These are phyloP conservation scores for Tephrocybe rancida DNA, from an alignment of 768 basidiomycete species.

Conservation along the genomic window DNA sequence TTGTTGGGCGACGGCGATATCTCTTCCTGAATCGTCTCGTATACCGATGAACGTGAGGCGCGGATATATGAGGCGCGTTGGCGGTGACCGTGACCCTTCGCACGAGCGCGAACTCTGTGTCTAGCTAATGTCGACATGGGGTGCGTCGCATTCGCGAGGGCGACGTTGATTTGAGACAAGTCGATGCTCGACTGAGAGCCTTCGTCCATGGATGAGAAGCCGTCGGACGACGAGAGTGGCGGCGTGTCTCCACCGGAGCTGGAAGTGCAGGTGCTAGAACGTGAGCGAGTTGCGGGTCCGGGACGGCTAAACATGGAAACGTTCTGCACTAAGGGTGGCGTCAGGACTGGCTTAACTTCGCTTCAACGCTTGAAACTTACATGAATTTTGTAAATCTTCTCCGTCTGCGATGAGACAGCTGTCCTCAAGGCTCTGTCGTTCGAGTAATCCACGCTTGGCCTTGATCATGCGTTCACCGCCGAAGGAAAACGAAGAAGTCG, in stretches of 20 bases:
- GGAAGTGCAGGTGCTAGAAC: constrained; percentile 69
- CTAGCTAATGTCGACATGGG: constrained; percentile 47
- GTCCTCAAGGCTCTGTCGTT: constrained; percentile 70
- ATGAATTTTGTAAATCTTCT: constrained; percentile 55
- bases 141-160: constrained; percentile 58
- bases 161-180: constrained; percentile 56
- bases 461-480: constrained; percentile 71
- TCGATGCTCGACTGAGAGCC: constrained; percentile 83
- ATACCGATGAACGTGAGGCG: constrained; percentile 67
- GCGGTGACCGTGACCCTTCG: constrained; percentile 68
- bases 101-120: constrained; percentile 48
- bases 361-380: constrained; percentile 38
- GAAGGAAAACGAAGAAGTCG: constrained; percentile 63
- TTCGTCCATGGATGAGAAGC: constrained; percentile 61
- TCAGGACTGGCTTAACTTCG: constrained; percentile 8
- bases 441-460: constrained; percentile 61
- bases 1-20: constrained; percentile 29
- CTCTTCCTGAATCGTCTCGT: constrained; percentile 84
- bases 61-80: constrained; percentile 68
- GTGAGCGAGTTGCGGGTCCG: constrained; percentile 47
- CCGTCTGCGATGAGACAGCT: constrained; percentile 66
- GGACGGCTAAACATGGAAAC: constrained; percentile 68
- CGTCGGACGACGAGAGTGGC: constrained; percentile 69
- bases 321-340: constrained; percentile 36
- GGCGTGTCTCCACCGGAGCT: constrained; percentile 74